phyloP scores from a whole-genome alignment of 2,329 filamentous ascomycete species.

The Biscogniauxia sp. region DNA sequence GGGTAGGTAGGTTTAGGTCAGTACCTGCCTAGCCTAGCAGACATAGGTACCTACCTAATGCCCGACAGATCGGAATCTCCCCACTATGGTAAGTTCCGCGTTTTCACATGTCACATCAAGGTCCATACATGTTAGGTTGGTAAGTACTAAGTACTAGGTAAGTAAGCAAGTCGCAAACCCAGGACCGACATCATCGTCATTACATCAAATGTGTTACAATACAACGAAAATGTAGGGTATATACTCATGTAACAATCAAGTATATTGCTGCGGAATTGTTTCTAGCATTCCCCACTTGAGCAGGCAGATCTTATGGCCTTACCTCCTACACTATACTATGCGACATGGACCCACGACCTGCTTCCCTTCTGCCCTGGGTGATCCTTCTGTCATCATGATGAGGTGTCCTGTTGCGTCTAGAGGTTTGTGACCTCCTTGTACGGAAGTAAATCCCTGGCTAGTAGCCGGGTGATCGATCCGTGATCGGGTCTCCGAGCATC shows the following conservation, averaged over 20 bases:
- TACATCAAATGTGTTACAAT: too few species aligned
- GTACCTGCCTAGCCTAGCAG: too few species aligned
- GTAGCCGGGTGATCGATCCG: not conserved
- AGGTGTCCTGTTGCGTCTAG: not conserved
- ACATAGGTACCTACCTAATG: not conserved
- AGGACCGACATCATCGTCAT: not conserved
- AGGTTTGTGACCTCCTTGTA: not conserved
- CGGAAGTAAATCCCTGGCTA: not conserved
- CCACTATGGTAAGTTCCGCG: slow-evolving; percentile 18
- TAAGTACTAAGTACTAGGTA: not conserved
- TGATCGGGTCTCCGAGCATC: not conserved
- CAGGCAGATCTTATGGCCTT: not conserved
- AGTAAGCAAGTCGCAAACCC: not conserved
- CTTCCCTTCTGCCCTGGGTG: not conserved
- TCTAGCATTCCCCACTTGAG: not conserved
- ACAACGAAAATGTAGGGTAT: too few species aligned
- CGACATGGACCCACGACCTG: not conserved
- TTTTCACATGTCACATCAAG: slow-evolving; percentile 19
- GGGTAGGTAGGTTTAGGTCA: not conserved
- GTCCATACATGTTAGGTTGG: not conserved
- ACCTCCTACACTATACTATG: not conserved
- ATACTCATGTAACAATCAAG: not conserved
- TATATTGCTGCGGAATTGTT: not conserved
- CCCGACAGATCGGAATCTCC: slow-evolving; percentile 2
- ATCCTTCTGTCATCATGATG: not conserved